Base-by-base conservation (phyloP, 352 stramenopile species). In the Elongisporangium prolatum region DNA sequence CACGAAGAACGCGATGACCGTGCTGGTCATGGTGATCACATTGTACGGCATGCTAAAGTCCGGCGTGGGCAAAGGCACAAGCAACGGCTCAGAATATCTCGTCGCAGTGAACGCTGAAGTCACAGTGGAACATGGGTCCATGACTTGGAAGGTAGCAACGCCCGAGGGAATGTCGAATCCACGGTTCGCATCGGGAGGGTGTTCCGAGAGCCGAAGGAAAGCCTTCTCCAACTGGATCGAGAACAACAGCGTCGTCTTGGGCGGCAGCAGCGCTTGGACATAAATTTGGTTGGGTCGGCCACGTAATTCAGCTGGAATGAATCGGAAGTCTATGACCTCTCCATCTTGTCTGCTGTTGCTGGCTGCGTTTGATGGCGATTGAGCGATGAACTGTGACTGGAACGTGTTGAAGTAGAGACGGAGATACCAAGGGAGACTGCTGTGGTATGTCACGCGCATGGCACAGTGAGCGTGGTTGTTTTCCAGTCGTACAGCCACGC, bases 31-130 rank as follows among this genome's bases (percentile, higher is more conserved):
- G 25, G 80, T 93, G 61, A 96, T 96, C 13, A 96, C 86, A 53
- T 96, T 96, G 70, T 93, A 96, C 56, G 86, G 86, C 86, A 96
- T 96, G 59, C 84, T 95, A 57, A 96, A 95, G 67, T 96, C 88
- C 14, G 88, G 88, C 28, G 84, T 92, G 17, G 88, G 86, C 54
- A 96, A 66, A 38, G 75, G 74, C 20, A 96, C 80, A 0, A 95
- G 74, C 56, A 96, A 72, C 51, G 84, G 80, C 57, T 95, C 86
- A 2, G 84, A 89, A 66, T 86, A 95, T 38, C 88, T 57, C 18
- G 78, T 81, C 17, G 60, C 68, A 7, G 63, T 72, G 59, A 71
- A 75, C 10, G 22, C 28, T 13, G 11, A 50, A 13, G 0, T 22
- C 21, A 17, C 24, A 2, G 17, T 40, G 48, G 40, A 40, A 24